Conservation (phyloP, 2,329 filamentous ascomycete species). For the Pezicula rhizophila region DNA sequence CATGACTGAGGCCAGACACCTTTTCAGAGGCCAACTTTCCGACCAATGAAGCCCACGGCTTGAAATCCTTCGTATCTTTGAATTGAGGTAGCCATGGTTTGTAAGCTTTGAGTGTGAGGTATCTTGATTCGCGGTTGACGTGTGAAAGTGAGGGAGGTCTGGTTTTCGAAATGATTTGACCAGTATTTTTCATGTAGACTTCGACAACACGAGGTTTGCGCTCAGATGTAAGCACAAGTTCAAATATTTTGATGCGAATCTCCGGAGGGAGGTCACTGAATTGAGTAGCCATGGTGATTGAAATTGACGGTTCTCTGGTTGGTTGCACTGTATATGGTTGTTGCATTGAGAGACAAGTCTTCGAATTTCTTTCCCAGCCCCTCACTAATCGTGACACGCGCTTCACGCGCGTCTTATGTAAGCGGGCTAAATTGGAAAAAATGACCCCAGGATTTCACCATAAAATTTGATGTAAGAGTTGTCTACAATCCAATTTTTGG, state of each 20-base stretch:
- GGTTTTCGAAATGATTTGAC: slow-evolving; percentile 7
- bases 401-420: no score
- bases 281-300: slow-evolving; percentile 7
- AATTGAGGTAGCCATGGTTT: slow-evolving; percentile 12
- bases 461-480: no score
- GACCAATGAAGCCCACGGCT: neutral
- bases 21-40: neutral
- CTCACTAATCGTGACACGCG: no score
- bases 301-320: no score
- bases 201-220: slow-evolving; percentile 6
- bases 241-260: slow-evolving; percentile 13
- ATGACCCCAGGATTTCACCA: no score
- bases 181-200: slow-evolving; percentile 5
- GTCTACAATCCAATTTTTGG: no score
- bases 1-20: slow-evolving; percentile 3
- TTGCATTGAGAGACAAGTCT: no score
- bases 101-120: slow-evolving; percentile 7
- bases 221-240: slow-evolving; percentile 1
- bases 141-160: slow-evolving; percentile 11
- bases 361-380: no score
- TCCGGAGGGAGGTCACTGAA: slow-evolving; percentile 12
- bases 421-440: no score
- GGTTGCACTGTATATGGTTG: no score
- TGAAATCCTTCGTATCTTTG: neutral
- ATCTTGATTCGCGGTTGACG: slow-evolving; percentile 10